Evolutionary conservation across 176 grass and related monocot genomes (phyloP).

Genomic region (Tuctoria greenei): DNA sequence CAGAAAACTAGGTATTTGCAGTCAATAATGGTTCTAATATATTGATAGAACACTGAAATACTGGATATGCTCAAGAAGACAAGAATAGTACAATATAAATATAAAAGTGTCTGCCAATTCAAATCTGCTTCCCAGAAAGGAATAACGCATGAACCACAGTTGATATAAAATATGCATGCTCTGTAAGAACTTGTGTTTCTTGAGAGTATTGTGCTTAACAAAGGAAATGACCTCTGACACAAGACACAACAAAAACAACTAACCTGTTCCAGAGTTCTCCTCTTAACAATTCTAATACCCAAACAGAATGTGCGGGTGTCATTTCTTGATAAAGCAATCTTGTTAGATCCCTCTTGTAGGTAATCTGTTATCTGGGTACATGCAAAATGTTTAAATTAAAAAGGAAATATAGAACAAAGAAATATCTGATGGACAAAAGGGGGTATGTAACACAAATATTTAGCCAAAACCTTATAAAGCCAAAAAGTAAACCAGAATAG

Average conservation of each 20-base stretch:
- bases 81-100: background rate
- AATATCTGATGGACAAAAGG: background rate
- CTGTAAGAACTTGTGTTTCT: constrained; percentile 11
- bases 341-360: constrained; percentile 58
- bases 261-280: constrained; percentile 60
- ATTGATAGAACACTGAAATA: background rate
- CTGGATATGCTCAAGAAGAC: background rate
- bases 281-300: constrained; percentile 69
- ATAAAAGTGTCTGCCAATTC: background rate
- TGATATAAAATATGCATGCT: background rate
- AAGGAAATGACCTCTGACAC: background rate
- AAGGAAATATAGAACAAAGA: constrained; percentile 16
- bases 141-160: background rate
- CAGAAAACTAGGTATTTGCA: background rate
- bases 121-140: background rate
- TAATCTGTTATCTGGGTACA: constrained; percentile 47
- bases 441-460: background rate
- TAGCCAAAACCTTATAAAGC: background rate
- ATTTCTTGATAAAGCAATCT: constrained; percentile 56
- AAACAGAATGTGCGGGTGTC: constrained; percentile 72
- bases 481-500: constrained; percentile 19
- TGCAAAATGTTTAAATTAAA: constrained; percentile 2
- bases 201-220: constrained; percentile 14
- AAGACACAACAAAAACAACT: constrained; percentile 4
- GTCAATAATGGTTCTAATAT: background rate